phyloP scores from a whole-genome alignment of 2,329 filamentous ascomycete species.

The Xylariaceae sp. region DNA sequence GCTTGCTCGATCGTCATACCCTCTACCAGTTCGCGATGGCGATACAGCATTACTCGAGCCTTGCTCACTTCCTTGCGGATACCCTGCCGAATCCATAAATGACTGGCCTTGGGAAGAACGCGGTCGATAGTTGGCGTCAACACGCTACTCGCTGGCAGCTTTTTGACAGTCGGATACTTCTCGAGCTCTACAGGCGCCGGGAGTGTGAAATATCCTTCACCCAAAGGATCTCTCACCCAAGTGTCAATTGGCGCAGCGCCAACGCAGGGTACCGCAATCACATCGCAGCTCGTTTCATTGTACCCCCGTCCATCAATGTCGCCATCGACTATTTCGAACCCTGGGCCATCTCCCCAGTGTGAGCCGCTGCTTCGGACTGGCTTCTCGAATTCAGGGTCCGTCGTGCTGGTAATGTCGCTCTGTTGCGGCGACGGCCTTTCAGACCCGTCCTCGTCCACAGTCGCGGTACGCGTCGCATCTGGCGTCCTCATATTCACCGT shows the following conservation, averaged over 20 bases:
- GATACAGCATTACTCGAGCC: constrained; percentile 52
- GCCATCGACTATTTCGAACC: constrained; percentile 42
- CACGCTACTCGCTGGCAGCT: constrained; percentile 31
- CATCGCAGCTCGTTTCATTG: constrained; percentile 53
- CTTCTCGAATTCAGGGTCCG: constrained; percentile 17
- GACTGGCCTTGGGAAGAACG: constrained; percentile 32
- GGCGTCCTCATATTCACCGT: constrained; percentile 10
- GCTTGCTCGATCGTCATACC: constrained; percentile 43
- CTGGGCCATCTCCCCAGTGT: constrained; percentile 34
- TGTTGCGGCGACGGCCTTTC: constrained; percentile 2
- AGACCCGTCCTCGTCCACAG: not conserved
- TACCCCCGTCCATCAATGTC: constrained; percentile 43
- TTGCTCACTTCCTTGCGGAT: constrained; percentile 46
- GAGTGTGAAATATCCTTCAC: constrained; percentile 45
- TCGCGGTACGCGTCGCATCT: not conserved
- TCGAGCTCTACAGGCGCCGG: constrained; percentile 26
- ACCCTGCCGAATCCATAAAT: constrained; percentile 54
- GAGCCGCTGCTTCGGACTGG: constrained; percentile 27
- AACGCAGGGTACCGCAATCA: constrained; percentile 53
- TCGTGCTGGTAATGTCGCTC: constrained; percentile 10
- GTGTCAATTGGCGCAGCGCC: constrained; percentile 52
- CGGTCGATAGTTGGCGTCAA: constrained; percentile 34
- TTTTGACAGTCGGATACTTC: constrained; percentile 29
- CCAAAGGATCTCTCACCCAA: constrained; percentile 50
- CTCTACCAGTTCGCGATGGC: constrained; percentile 43